Conservation (phyloP, 2,329 filamentous ascomycete species). For the Pseudonectria buxi region DNA sequence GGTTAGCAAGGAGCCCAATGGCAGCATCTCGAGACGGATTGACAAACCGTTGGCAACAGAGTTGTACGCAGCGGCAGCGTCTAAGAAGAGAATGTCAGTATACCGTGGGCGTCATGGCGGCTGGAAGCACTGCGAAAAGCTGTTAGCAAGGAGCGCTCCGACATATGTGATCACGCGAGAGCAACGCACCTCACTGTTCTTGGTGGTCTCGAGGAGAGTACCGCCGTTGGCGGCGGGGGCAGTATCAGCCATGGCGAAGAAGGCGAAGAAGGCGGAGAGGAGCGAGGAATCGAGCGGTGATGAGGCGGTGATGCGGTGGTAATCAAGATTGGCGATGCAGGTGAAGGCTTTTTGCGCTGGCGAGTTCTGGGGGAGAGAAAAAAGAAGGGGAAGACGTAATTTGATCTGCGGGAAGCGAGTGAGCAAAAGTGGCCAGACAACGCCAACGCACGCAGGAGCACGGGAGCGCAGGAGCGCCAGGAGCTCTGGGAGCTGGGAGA, state of each 20-base stretch:
- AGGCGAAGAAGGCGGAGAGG: conserved; percentile 9
- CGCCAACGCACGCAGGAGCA: too few relatives aligned
- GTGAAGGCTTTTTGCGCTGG: not conserved
- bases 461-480: too few relatives aligned
- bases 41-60: conserved; percentile 41
- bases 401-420: not conserved
- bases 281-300: conserved; percentile 11
- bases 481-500: too few relatives aligned
- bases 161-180: conserved; percentile 3
- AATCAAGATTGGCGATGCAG: not conserved
- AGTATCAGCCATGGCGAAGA: conserved; percentile 20
- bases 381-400: conserved; percentile 6
- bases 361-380: not conserved
- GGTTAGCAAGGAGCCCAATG: conserved; percentile 1
- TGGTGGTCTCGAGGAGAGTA: conserved; percentile 39
- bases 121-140: conserved; percentile 9
- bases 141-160: conserved; percentile 16
- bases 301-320: conserved; percentile 6
- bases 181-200: conserved; percentile 46
- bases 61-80: conserved; percentile 43
- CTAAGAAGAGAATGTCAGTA: conserved; percentile 32
- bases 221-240: conserved; percentile 38
- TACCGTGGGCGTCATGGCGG: conserved; percentile 1
- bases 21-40: not conserved
- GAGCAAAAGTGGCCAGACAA: conserved; percentile 3